These are phyloP conservation scores for Backusella mclennaniae DNA, from an alignment of 192 early-diverging fungal genomes.

Conservation along the genomic window DNA sequence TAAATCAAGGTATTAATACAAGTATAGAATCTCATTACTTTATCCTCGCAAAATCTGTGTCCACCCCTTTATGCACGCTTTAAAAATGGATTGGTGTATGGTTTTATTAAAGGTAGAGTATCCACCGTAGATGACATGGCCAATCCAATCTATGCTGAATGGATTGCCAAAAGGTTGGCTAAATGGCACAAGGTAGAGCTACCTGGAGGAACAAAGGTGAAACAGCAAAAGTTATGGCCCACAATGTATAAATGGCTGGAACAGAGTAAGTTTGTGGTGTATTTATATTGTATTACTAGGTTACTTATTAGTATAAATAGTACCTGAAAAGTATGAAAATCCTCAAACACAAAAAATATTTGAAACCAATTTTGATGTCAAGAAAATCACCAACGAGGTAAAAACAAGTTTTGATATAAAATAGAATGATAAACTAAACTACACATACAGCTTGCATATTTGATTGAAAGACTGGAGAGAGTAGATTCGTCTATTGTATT, in stretches of 20 bases:
- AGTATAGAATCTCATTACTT: conserved; percentile 70
- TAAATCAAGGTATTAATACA: too few species aligned
- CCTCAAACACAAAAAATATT: conserved; percentile 57
- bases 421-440: background rate
- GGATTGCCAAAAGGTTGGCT: conserved; percentile 77
- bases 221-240: conserved; percentile 59
- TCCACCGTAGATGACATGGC: conserved; percentile 75
- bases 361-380: conserved; percentile 47
- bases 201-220: conserved; percentile 30
- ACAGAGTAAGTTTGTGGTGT: conserved; percentile 39
- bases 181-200: conserved; percentile 80
- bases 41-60: conserved; percentile 67
- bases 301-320: conserved; percentile 34
- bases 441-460: conserved; percentile 35
- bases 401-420: background rate
- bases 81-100: conserved; percentile 88
- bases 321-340: conserved; percentile 56
- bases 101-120: conserved; percentile 76
- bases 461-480: conserved; percentile 54
- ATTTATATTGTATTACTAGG: background rate
- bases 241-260: conserved; percentile 74
- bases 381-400: conserved; percentile 44
- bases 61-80: conserved; percentile 84
- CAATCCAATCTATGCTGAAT: conserved; percentile 62
- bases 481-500: conserved; percentile 83